Base-by-base conservation (phyloP, 495 filamentous ascomycete species). In the Pyrenopolyporus hunteri region DNA sequence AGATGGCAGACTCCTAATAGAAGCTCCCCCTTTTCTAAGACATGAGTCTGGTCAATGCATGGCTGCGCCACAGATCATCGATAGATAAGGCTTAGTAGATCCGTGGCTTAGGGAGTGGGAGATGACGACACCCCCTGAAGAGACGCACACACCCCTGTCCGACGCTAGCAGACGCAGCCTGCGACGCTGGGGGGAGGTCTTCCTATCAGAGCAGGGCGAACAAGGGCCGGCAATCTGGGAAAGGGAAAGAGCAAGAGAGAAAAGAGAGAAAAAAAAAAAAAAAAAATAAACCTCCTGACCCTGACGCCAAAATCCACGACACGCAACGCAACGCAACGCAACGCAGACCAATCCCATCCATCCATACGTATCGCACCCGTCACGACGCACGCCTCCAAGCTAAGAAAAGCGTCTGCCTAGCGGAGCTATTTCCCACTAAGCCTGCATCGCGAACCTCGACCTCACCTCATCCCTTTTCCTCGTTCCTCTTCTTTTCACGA, bases 371-470 rank as follows among this genome's bases (percentile, higher is more conserved):
- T 9, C 3, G 6, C n/a, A 26, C n/a, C n/a, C n/a, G n/a, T n/a
- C n/a, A n/a, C n/a, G n/a, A n/a, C n/a, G n/a, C n/a, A n/a, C n/a
- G n/a, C n/a, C n/a, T n/a, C n/a, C n/a, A n/a, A n/a, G n/a, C n/a
- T n/a, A n/a, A 32, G 28, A 39, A 63, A 63, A 51, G 35, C 47
- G 40, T 53, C 53, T 63, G 59, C 59, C 59, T 63, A 11, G 26
- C 52, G 29, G 6, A 36, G 13, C 13, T 26, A 11, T 33, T 25
- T 17, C 4, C 26, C 8, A 16, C 17, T 13, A 35, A 36, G 29
- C 20, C 20, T 16, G 2, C n/a, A 42, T 54, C 42, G 22, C 45
- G n/a, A 56, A 37, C 17, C 32, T 22, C n/a, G 3, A 16, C 29
- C 16, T 48, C 13, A 20, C 16, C 22, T 10, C 31, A n/a, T 40